Percentiles rank a stretch among this genome's conserved stretches.
These are phyloP conservation scores for Peribolospora kevripleyi DNA, from an alignment of 768 basidiomycete genomes.

Conservation along the genomic window DNA sequence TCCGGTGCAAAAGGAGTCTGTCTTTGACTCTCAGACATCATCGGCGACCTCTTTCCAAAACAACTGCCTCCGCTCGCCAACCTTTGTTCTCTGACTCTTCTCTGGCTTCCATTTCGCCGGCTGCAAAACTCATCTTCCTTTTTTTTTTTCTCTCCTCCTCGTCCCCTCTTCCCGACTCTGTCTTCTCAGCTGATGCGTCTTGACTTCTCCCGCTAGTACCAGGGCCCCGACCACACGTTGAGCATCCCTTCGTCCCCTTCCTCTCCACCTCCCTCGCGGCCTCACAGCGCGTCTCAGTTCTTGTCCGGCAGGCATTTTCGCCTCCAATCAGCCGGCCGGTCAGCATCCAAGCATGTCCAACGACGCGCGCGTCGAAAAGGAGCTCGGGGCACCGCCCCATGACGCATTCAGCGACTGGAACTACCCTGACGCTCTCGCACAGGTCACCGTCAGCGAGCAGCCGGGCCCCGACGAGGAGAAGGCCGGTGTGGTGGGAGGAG, in stretches of 20 bases:
- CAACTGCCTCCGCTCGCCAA: no score
- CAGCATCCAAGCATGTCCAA: neutral
- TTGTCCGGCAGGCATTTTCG: no score
- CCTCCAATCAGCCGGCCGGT: no score
- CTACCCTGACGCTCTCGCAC: no score
- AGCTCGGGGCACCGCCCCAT: neutral
- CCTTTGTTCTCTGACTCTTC: neutral
- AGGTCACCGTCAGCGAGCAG: no score
- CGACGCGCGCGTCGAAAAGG: neutral
- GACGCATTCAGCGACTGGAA: neutral
- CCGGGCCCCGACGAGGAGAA: no score
- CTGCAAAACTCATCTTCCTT: neutral
- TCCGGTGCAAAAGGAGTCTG: no score
- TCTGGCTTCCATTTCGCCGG: neutral
- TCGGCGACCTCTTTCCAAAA: no score
- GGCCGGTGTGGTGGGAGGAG: no score
- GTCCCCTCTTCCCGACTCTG: neutral
- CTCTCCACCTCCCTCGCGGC: neutral
- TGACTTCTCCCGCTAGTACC: neutral
- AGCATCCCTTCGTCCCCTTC: neutral
- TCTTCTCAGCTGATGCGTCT: neutral
- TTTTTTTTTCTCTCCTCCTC: neutral
- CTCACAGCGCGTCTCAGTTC: no score
- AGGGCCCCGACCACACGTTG: neutral
- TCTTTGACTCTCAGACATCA: no score